Base-by-base conservation (phyloP, 2,329 filamentous ascomycete genomes). In the Arthrobotrys musiformis region DNA sequence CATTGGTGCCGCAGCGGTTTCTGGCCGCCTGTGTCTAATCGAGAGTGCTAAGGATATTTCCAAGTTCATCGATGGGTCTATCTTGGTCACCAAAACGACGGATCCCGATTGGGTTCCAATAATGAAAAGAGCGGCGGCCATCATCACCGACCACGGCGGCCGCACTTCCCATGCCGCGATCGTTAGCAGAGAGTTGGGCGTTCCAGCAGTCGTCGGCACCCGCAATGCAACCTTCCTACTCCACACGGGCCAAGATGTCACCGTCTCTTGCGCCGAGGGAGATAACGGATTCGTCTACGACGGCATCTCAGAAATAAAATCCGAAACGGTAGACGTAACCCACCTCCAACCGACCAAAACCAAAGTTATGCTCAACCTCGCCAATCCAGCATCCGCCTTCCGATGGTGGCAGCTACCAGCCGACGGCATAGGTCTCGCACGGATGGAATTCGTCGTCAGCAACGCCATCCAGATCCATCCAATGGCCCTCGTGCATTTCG, bases 361-460 rank as follows among this genome's bases (percentile, higher is more conserved):
- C 3, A 80, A 82, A 37, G 78, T 84, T 73, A 84, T 84, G 83
- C 79, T 84, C 63, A 84, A 84, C 50, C 82, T 84, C 8, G 83
- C 82, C 50, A 83, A 84, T 60, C 83, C 83, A 3, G 81, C 81
- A 2, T 81, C 83, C 4, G 83, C 83, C 2, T 84, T 82, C 67
- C 83, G 82, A 56, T 84, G 83, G 83, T 84, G 83, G 83, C 81
- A 83, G 6, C 83, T 84, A 13, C 83, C 83, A 13, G 80, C 79
- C 8, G 83, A 84, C 68, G 83, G 83, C 13, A 84, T 84, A 64
- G 83, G 83, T 19, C 82, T 84, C 48, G 83, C 83, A 9, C 82
- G 83, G 37, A 84, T 84, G 83, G 83, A 84, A 63, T 84, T 84
- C 56, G 82, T 84, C 22, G 81, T 84, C n/a, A 81, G 72, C 79